phyloP scores from a whole-genome alignment of 768 basidiomycete species.

The Agaricus subrufescens region DNA sequence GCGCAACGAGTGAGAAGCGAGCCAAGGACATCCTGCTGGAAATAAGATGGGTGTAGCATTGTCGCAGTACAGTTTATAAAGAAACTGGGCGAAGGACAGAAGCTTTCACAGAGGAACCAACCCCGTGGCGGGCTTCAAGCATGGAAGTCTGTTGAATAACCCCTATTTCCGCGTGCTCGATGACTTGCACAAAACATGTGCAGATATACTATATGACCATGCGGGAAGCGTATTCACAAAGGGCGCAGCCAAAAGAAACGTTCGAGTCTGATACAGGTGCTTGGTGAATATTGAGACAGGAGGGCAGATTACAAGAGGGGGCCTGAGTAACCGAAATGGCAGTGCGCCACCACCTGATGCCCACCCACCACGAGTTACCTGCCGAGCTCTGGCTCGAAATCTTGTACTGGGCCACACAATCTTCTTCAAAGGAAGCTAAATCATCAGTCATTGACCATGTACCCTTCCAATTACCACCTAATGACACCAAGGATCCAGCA shows the following conservation, averaged over 20 bases:
- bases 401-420: slow-evolving; percentile 37
- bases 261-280: too few species aligned
- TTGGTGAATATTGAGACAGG: too few species aligned
- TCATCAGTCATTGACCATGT: slow-evolving; percentile 28
- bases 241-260: too few species aligned
- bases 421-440: slow-evolving; percentile 14
- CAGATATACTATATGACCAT: too few species aligned
- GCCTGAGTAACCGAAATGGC: too few species aligned
- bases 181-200: too few species aligned
- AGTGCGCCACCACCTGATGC: slow-evolving; percentile 4
- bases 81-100: not conserved
- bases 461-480: slow-evolving; percentile 41
- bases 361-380: slow-evolving; percentile 30
- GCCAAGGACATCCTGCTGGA: not conserved
- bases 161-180: too few species aligned
- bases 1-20: not conserved
- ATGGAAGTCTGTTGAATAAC: too few species aligned
- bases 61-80: not conserved
- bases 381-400: slow-evolving; percentile 53
- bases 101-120: not conserved
- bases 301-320: too few species aligned
- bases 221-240: too few species aligned
- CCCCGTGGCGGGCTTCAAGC: too few species aligned
- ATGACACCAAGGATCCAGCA: slow-evolving; percentile 22
- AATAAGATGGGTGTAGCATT: not conserved